Evolutionary conservation across 2,329 filamentous ascomycete species (phyloP).

Genomic region (Trichophaea hybrida): DNA sequence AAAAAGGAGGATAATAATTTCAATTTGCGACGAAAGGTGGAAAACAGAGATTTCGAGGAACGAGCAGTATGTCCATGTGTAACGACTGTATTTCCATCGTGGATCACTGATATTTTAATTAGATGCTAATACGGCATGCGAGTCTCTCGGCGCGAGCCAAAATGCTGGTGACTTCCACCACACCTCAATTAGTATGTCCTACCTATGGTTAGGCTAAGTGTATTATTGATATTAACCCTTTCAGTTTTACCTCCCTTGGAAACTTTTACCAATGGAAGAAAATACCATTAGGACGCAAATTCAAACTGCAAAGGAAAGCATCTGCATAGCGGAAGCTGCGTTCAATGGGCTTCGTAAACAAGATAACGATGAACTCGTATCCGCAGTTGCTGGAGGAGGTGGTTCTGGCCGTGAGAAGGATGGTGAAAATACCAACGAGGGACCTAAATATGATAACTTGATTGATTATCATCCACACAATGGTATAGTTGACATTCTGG

Average conservation of each 20-base stretch:
- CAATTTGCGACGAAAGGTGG: slow-evolving; percentile 45
- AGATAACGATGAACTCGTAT: slow-evolving; percentile 29
- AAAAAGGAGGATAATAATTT: slow-evolving; percentile 51
- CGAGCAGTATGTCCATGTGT: slow-evolving; percentile 48
- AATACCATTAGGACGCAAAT: slow-evolving; percentile 57
- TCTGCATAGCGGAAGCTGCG: slow-evolving; percentile 50
- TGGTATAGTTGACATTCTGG: slow-evolving; percentile 28
- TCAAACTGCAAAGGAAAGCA: slow-evolving; percentile 45
- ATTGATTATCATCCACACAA: slow-evolving; percentile 29
- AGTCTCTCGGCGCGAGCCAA: slow-evolving; percentile 58
- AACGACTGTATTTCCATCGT: slow-evolving; percentile 4
- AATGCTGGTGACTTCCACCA: slow-evolving; percentile 55
- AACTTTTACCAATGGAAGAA: slow-evolving; percentile 54
- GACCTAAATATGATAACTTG: slow-evolving; percentile 27
- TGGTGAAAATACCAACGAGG: slow-evolving; percentile 20
- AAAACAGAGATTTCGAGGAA: slow-evolving; percentile 63
- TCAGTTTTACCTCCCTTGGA: slow-evolving; percentile 79
- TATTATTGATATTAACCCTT: slow-evolving; percentile 22
- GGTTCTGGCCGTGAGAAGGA: slow-evolving; percentile 16
- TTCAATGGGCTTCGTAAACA: slow-evolving; percentile 40
- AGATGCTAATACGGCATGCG: slow-evolving; percentile 63
- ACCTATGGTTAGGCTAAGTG: not conserved
- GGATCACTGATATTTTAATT: slow-evolving; percentile 24
- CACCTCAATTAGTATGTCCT: slow-evolving; percentile 53
- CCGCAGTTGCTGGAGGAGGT: slow-evolving; percentile 27